These are phyloP conservation scores for Kwoniella bestiolae DNA, from an alignment of 768 basidiomycete species.

Conservation along the genomic window DNA sequence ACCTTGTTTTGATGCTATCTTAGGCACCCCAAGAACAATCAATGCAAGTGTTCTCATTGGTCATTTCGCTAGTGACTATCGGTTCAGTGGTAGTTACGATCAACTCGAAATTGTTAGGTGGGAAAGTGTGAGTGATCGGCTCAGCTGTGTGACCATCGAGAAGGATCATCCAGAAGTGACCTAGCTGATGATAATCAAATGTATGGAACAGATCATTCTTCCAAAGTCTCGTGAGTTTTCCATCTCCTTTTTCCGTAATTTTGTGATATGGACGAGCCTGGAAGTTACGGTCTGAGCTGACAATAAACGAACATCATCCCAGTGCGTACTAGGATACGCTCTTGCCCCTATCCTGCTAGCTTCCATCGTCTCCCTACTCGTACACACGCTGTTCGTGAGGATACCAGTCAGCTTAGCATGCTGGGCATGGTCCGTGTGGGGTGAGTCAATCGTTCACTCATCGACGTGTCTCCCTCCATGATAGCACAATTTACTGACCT, in stretches of 20 bases:
- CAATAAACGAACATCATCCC: background rate
- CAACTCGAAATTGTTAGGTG: slow-evolving; percentile 76
- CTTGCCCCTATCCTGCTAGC: slow-evolving; percentile 91
- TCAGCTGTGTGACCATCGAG: too few relatives aligned
- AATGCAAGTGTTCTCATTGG: slow-evolving; percentile 86
- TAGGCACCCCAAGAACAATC: slow-evolving; percentile 84
- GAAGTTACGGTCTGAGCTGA: too few relatives aligned
- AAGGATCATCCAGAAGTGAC: background rate
- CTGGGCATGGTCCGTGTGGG: slow-evolving; percentile 98
- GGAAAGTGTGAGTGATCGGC: slow-evolving; percentile 59
- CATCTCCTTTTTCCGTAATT: too few relatives aligned
- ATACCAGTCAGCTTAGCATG: slow-evolving; percentile 82
- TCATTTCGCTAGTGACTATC: slow-evolving; percentile 88
- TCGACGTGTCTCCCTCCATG: too few relatives aligned
- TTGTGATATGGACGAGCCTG: too few relatives aligned
- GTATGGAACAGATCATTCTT: slow-evolving; percentile 77
- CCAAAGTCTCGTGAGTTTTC: slow-evolving; percentile 68
- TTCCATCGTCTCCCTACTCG: slow-evolving; percentile 83
- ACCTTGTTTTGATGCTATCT: slow-evolving; percentile 51
- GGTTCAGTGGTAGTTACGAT: slow-evolving; percentile 90
- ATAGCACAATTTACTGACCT: too few relatives aligned
- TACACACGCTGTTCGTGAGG: slow-evolving; percentile 75
- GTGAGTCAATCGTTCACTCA: slow-evolving; percentile 63
- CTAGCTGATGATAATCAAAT: slow-evolving; percentile 7
- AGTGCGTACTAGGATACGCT: slow-evolving; percentile 91